phyloP scores from a whole-genome alignment of 352 stramenopile species.

The Pythium dissimile region DNA sequence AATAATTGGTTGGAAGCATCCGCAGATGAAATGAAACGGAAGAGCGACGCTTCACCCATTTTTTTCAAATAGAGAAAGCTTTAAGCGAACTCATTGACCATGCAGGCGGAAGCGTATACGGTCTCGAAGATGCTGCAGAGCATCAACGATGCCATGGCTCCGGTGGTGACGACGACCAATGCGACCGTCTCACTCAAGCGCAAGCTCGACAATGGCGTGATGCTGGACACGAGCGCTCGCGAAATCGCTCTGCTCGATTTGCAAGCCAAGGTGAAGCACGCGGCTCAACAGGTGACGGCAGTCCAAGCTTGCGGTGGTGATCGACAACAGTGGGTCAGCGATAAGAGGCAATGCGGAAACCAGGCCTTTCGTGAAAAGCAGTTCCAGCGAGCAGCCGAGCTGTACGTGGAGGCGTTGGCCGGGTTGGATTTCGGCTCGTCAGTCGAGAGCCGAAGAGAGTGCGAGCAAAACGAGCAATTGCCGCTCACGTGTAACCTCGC shows the following conservation, averaged over 20 bases:
- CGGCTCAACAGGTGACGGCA: constrained; percentile 44
- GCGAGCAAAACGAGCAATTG: constrained; percentile 52
- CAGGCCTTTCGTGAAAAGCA: constrained; percentile 38
- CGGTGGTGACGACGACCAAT: constrained; percentile 41
- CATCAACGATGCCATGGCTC: constrained; percentile 79
- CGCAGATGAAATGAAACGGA: constrained; percentile 22
- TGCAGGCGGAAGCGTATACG: constrained; percentile 64
- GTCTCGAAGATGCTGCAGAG: constrained; percentile 82
- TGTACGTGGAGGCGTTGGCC: constrained; percentile 67
- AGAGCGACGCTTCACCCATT: constrained; percentile 4
- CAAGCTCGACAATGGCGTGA: constrained; percentile 73
- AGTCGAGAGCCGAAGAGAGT: constrained; percentile 22
- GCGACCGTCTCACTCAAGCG: constrained; percentile 63
- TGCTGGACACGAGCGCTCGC: constrained; percentile 69
- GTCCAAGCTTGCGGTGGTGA: constrained; percentile 25
- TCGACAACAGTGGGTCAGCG: constrained; percentile 43
- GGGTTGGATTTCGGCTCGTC: constrained; percentile 72
- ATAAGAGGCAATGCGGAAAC: constrained; percentile 46
- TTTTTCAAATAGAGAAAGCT: neutral
- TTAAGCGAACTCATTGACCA: neutral
- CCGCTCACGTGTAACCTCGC: constrained; percentile 77
- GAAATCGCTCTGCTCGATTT: constrained; percentile 78
- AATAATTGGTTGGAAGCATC: too few species aligned
- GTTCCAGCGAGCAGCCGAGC: constrained; percentile 53
- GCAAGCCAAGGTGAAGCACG: constrained; percentile 72